Conservation (phyloP, 2,329 filamentous ascomycete species). For the Harringtonia aguacate region DNA sequence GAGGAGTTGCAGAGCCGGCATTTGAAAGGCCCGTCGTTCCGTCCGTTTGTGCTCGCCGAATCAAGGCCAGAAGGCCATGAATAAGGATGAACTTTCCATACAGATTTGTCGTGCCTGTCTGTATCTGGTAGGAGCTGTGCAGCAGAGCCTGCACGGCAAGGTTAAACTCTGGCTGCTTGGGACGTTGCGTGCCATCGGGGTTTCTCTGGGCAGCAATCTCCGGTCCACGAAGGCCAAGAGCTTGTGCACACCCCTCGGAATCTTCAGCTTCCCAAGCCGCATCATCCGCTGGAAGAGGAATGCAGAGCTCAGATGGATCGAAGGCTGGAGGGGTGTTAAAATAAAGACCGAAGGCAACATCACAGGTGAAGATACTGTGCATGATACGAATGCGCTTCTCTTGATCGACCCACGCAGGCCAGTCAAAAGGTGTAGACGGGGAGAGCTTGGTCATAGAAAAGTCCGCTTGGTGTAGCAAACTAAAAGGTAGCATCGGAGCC, state of each 20-base stretch:
- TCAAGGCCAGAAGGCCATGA: constrained; percentile 55
- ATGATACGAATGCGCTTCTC: constrained; percentile 57
- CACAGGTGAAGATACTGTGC: constrained; percentile 53
- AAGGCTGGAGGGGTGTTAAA: constrained; percentile 59
- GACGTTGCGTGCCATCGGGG: constrained; percentile 48
- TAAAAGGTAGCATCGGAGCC: constrained; percentile 1
- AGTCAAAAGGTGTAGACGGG: constrained; percentile 43
- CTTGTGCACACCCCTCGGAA: constrained; percentile 48
- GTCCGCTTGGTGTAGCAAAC: constrained; percentile 45
- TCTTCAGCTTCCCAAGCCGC: constrained; percentile 60
- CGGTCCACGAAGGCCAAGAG: constrained; percentile 51
- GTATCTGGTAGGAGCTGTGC: constrained; percentile 46
- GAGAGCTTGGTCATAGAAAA: constrained; percentile 16
- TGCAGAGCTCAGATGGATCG: constrained; percentile 50
- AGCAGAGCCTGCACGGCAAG: constrained; percentile 51
- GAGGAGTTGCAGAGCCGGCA: constrained; percentile 35
- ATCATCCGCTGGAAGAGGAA: constrained; percentile 64
- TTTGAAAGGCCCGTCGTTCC: constrained; percentile 20
- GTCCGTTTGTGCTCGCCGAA: constrained; percentile 33
- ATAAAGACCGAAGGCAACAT: constrained; percentile 56
- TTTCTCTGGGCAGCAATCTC: constrained; percentile 45
- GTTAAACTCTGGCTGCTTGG: constrained; percentile 54
- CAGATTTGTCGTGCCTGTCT: constrained; percentile 56
- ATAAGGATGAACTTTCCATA: constrained; percentile 67
- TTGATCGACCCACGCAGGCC: constrained; percentile 58